Evolutionary conservation across 1,284 basidiomycete genomes (phyloP), one percentile per base, ranked within the genome.

Genomic region (Melampsora larici-populina): DNA sequence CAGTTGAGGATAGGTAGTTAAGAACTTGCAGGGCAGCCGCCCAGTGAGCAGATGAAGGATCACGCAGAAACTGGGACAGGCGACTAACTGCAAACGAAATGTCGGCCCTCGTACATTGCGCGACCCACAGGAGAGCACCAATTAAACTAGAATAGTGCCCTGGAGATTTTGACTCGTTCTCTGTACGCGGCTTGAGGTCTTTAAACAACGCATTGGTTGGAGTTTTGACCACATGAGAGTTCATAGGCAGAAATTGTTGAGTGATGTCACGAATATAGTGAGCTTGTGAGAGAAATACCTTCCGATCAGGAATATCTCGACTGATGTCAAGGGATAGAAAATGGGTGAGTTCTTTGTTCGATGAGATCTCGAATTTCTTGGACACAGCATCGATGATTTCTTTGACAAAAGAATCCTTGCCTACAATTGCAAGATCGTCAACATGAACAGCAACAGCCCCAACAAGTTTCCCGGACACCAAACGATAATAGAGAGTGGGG

Each of bases 281-380:
- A 29, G 48, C 15, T 18, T 70, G 68, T 9, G 24, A 55, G 3
- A 70, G 40, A 43, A 43, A 43, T 1, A 43, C 7, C 13, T 43
- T 43, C 1, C 11, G 40, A 9, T 7, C 5, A 7, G 40, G 11
- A 13, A 43, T 43, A 21, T 70, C n/a, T 3, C 17, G 26, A 33
- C 33, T 55, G 48, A 70, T 36, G n/a, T 70, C 15, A 13, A 70
- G 21, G 18, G 68, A 58, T 0, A 58, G 68, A 51, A 70, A 70
- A 24, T 70, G 49, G 17, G 29, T 21, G 6, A 70, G 49, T 11
- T 51, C 48, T 9, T 70, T 43, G 11, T 43, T 43, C 13, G 40
- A 43, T 43, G 40, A 43, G 40, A 43, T 43, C 11, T 43, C 40
- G n/a, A n/a, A n/a, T n/a, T n/a, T n/a, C n/a, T n/a, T n/a, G n/a